Percentiles rank a stretch among this genome's conserved stretches.
Evolutionary conservation across 352 stramenopile genomes (phyloP).

Genomic region (Phytopythium aichiense): DNA sequence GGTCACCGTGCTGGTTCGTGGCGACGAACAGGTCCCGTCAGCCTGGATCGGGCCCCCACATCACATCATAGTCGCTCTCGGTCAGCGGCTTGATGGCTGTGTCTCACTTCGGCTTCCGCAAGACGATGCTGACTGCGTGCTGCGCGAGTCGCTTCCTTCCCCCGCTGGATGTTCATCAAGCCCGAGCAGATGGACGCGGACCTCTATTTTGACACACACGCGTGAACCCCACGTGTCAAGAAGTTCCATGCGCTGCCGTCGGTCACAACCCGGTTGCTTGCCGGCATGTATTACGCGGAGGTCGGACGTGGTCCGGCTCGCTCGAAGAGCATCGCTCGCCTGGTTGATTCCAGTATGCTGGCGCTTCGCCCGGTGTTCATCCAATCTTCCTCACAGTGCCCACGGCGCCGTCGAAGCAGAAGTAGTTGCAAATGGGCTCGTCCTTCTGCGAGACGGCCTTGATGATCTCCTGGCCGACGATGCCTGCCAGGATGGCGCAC

Average conservation of each 20-base stretch:
- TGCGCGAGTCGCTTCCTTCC: too few species aligned
- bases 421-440: slow-evolving; percentile 94
- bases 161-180: too few species aligned
- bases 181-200: too few species aligned
- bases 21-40: too few species aligned
- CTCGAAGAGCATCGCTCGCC: background rate
- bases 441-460: slow-evolving; percentile 97
- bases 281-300: background rate
- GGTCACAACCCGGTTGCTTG: background rate
- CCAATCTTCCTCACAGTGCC: slow-evolving; percentile 60
- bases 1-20: too few species aligned
- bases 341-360: background rate
- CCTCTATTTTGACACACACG: background rate
- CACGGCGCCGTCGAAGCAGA: slow-evolving; percentile 88
- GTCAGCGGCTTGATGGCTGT: too few species aligned
- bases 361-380: slow-evolving; percentile 11
- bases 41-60: too few species aligned
- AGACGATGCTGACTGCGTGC: too few species aligned
- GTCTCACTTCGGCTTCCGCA: too few species aligned
- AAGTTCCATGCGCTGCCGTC: background rate
- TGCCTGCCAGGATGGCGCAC: slow-evolving; percentile 94
- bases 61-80: too few species aligned
- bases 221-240: background rate
- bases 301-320: too few species aligned
- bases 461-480: slow-evolving; percentile 97